Conservation (phyloP, 495 filamentous ascomycete genomes). For the Talaromyces liani region DNA sequence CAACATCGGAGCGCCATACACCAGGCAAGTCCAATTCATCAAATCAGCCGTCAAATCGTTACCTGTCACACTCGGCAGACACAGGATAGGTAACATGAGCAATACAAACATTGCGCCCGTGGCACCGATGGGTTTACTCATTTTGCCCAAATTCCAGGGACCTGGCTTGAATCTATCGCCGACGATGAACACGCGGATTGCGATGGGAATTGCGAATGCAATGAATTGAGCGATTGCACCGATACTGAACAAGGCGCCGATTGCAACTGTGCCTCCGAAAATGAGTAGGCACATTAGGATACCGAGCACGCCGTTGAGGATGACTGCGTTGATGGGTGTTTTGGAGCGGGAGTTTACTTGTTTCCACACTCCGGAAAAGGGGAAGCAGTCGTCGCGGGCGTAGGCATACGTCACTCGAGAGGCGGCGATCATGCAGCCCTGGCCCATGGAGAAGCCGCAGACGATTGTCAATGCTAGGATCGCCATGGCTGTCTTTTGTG, state of each 20-base stretch:
- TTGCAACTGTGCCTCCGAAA: constrained; percentile 57
- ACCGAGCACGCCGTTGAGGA: constrained; percentile 62
- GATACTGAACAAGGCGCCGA: constrained; percentile 70
- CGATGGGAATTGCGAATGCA: constrained; percentile 69
- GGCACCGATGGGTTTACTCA: constrained; percentile 54
- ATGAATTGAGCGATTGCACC: constrained; percentile 68
- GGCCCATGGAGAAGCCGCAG: constrained; percentile 74
- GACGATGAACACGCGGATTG: constrained; percentile 68
- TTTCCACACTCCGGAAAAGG: constrained; percentile 56
- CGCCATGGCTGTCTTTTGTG: constrained; percentile 55
- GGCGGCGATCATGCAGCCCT: constrained; percentile 77
- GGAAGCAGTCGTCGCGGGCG: constrained; percentile 72
- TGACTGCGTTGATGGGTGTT: constrained; percentile 74
- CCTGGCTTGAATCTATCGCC: constrained; percentile 61
- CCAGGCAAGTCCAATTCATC: constrained; percentile 75
- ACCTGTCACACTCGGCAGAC: constrained; percentile 55
- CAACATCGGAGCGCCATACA: constrained; percentile 65
- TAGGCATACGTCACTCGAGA: constrained; percentile 75
- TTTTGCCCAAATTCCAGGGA: constrained; percentile 66
- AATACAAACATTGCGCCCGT: constrained; percentile 55
- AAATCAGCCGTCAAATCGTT: constrained; percentile 45
- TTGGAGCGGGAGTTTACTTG: constrained; percentile 56
- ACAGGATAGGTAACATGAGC: constrained; percentile 70
- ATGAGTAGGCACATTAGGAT: constrained; percentile 59
- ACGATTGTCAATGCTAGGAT: constrained; percentile 65